Percentiles rank a stretch among this genome's conserved stretches.
These are phyloP conservation scores for Phanerochaete carnosa DNA, from an alignment of 768 basidiomycete species.

Conservation along the genomic window DNA sequence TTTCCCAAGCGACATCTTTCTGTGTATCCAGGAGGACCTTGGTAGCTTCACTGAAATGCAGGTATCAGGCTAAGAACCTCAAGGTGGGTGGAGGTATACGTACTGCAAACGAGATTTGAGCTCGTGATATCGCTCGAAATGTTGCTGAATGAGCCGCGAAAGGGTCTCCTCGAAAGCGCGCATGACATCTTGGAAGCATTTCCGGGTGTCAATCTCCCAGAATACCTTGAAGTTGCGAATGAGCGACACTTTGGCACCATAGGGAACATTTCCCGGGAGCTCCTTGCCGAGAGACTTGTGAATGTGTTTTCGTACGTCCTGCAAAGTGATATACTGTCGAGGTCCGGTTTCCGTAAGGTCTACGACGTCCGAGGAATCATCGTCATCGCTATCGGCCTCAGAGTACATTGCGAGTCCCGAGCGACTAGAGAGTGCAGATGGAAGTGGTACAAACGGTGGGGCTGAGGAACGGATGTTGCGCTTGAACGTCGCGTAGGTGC, in stretches of 20 bases:
- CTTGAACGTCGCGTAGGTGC: constrained; percentile 32
- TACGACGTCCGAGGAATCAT: neutral
- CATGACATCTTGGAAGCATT: constrained; percentile 34
- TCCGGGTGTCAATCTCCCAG: constrained; percentile 34
- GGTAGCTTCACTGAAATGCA: constrained; percentile 4
- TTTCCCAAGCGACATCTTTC: constrained; percentile 1
- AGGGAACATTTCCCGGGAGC: constrained; percentile 39
- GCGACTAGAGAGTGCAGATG: neutral
- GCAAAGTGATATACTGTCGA: constrained; percentile 19
- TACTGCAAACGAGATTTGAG: constrained; percentile 36
- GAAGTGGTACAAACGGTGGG: constrained; percentile 37
- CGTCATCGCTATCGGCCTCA: neutral
- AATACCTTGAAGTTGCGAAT: constrained; percentile 30
- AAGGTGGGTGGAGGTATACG: neutral
- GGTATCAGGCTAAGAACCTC: neutral
- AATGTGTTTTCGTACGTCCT: constrained; percentile 26
- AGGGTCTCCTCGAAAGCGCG: constrained; percentile 28
- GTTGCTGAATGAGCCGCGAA: constrained; percentile 23
- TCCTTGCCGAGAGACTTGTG: constrained; percentile 37
- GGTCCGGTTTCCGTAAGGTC: constrained; percentile 18
- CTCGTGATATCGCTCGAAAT: constrained; percentile 40
- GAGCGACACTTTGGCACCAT: constrained; percentile 33
- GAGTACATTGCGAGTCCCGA: neutral
- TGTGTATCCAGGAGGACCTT: constrained; percentile 12
- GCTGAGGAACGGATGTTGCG: constrained; percentile 33